These are phyloP conservation scores for Cucumis variabilis DNA, from an alignment of 331 rosid genomes.

Conservation along the genomic window DNA sequence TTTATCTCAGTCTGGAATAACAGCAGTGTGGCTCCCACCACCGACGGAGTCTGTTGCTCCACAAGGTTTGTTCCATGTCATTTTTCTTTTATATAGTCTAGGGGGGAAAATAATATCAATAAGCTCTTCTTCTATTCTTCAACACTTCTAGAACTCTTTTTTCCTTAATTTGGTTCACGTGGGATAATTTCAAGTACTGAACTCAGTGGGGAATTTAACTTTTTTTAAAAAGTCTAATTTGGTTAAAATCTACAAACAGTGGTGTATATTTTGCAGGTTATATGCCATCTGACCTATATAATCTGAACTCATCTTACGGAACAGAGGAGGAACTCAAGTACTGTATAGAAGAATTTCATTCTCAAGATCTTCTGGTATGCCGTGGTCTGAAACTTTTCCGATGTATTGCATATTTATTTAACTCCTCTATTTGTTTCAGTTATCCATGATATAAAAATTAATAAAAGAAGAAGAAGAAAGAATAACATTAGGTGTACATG, in stretches of 20 bases:
- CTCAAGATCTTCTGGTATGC: slow-evolving; percentile 73
- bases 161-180: background rate
- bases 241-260: slow-evolving; percentile 33
- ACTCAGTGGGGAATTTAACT: no score
- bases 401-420: background rate
- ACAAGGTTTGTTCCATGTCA: slow-evolving; percentile 59
- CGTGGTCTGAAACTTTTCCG: slow-evolving; percentile 35
- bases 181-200: background rate
- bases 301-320: slow-evolving; percentile 81
- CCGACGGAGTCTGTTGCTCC: slow-evolving; percentile 80
- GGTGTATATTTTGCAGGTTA: slow-evolving; percentile 59
- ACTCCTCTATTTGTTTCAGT: background rate
- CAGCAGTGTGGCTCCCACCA: slow-evolving; percentile 83
- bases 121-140: background rate
- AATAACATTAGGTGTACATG: no score
- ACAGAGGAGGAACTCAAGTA: slow-evolving; percentile 71
- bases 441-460: background rate
- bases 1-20: slow-evolving; percentile 72
- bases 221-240: no score
- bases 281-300: slow-evolving; percentile 89
- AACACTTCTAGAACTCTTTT: background rate
- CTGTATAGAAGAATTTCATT: slow-evolving; percentile 75
- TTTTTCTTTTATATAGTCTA: slow-evolving; percentile 24
- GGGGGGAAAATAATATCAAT: background rate
- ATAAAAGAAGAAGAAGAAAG: no score